Evolutionary conservation across 345 rosid genomes (phyloP).

Genomic region (Dipteronia sinensis): DNA sequence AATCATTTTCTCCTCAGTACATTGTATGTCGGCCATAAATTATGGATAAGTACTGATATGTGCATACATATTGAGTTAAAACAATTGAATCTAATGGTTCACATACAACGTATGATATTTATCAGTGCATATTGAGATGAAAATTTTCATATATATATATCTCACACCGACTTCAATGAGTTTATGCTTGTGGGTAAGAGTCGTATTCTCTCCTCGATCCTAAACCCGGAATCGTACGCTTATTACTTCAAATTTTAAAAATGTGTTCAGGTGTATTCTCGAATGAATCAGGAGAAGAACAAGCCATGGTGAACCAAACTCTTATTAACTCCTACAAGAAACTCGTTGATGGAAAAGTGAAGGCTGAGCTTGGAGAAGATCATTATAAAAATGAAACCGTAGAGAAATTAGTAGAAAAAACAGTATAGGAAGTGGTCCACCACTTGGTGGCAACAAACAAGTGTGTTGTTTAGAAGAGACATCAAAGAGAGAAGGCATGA

Average conservation of each 20-base stretch:
- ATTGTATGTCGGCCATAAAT: too few relatives aligned
- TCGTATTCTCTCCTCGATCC: too few relatives aligned
- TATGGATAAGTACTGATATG: too few relatives aligned
- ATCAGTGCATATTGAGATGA: too few relatives aligned
- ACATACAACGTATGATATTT: too few relatives aligned
- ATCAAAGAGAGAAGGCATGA: conserved; percentile 48
- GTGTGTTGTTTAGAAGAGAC: conserved; percentile 42
- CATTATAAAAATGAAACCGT: background rate
- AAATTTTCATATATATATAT: too few relatives aligned
- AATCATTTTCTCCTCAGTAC: too few relatives aligned
- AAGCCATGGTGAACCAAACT: conserved; percentile 34
- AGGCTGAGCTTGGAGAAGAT: conserved; percentile 34
- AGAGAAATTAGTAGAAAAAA: conserved; percentile 22
- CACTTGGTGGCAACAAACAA: conserved; percentile 61
- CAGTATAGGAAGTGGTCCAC: conserved; percentile 37
- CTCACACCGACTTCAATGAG: too few relatives aligned
- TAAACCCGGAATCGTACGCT: too few relatives aligned
- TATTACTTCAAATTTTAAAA: background rate
- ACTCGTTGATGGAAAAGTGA: conserved; percentile 34
- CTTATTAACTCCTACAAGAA: conserved; percentile 41
- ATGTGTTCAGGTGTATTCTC: conserved; percentile 40
- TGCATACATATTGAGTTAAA: too few relatives aligned
- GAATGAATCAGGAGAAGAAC: conserved; percentile 30
- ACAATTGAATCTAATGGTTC: too few relatives aligned
- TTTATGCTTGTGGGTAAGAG: too few relatives aligned